Base-by-base conservation (phyloP, 768 basidiomycete genomes). In the Leccinum aurantiacum region DNA sequence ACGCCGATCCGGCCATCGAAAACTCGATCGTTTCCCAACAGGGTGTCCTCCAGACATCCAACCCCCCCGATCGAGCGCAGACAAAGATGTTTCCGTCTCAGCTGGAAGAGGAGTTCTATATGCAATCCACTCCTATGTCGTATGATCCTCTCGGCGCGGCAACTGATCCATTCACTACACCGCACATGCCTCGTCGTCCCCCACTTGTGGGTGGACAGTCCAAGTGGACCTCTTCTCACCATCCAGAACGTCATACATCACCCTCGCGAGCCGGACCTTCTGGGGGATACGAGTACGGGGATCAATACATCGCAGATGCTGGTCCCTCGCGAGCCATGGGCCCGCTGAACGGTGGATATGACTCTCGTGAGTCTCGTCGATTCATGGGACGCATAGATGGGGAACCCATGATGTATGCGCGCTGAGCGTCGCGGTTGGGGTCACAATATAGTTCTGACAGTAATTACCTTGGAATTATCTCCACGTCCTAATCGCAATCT, bases 251-350 rank as follows among this genome's bases (percentile, higher is more conserved):
- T 46, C 52, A 53, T 8, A 33, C 9, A 6, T 38, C 58, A 8
- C 27, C 35, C 17, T 10, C 6, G 6, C 35, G 41, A 25, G 53
- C n/a, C 24, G 56, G 50, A 7, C 13, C 3, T 6, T 17, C 17
- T 46, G 41, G 9, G 3, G 10, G 48, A 46, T 24, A 58, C 25
- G 53, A 41, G 41, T 41, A 3, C 41, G 41, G 17, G n/a, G 17
- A 41, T 41, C 0, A n/a, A 10, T n/a, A 41, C 17, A 41, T n/a
- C n/a, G 41, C 8, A 41, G 17, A 48, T 15, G 54, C 15, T 9
- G 35, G 37, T 11, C 25, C 56, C 24, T 65, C 60, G 35, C 58
- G 13, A 7, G 57, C 64, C 44, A 60, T 47, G 60, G 56, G 31
- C 35, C 17, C 31, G 15, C 10, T 54, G 4, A n/a, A 35, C 15